Base-by-base conservation (phyloP, 177 flowering plant genomes). In the Vitis hybrid region DNA sequence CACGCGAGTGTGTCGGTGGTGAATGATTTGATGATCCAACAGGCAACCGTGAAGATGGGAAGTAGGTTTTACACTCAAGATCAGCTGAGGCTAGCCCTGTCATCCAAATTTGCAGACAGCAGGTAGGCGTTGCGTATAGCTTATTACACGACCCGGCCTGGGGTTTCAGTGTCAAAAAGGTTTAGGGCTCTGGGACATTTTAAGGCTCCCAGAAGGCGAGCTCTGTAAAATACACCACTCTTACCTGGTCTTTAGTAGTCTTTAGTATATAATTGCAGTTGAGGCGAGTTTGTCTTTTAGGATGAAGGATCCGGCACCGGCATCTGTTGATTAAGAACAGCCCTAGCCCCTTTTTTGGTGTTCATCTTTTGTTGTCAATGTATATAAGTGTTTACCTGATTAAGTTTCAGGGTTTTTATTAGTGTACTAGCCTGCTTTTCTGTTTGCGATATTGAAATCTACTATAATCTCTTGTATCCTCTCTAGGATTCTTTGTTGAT, bases 1-100 rank as follows among this genome's bases (percentile, higher is more conserved):
- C 90, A 90, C 49, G 99, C 99, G 1, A 96, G 90, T 65, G 90
- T 96, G 1, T 92, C 98, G 1, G 98, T 93, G n/a, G 92, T 93
- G 74, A 93, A 93, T 59, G 97, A 96, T 55, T 66, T 89, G 76
- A 93, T 96, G 98, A 89, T 96, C 74, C 99, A 92, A 69, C 99
- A 93, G 62, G 92, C 94, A 0, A 85, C 89, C 0, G 97, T 96
- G 63, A 93, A 83, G 78, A 90, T 93, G 95, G 84, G 90, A 0
- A 80, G 79, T 50, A 76, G 84, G 67, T 69, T 82, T 34, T 93
- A 82, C 92, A 81, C 86, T 5, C 95, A 83, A 61, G 98, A 93
- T 10, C 90, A 90, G 82, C 95, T 96, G 62, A 78, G 76, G 75
- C n/a, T 69, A 54, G 92, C 88, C 5, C 71, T 95, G 39, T 66